Percentiles rank a stretch among this genome's conserved stretches.
phyloP scores from a whole-genome alignment of 2,329 filamentous ascomycete genomes.

The Kalaharituber pfeilii region DNA sequence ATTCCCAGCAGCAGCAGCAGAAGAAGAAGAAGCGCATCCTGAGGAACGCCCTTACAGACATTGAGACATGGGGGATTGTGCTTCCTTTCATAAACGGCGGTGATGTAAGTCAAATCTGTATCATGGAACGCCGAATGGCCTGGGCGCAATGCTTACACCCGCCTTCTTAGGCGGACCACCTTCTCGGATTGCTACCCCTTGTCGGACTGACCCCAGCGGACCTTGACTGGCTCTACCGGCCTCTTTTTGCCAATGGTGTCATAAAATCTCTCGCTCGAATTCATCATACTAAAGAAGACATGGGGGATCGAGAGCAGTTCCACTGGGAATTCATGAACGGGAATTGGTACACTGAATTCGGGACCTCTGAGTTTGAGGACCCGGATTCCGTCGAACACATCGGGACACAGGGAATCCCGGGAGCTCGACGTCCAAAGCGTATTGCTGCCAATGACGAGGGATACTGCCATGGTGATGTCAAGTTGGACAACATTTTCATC shows the following conservation, averaged over 20 bases:
- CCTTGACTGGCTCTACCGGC: slow-evolving; percentile 1
- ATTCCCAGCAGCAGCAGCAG: not conserved
- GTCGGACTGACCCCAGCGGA: not conserved
- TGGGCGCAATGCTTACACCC: not conserved
- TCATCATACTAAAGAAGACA: not conserved
- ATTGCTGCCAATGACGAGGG: not conserved
- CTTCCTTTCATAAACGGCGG: not conserved
- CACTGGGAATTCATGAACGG: not conserved
- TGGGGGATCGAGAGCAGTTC: not conserved
- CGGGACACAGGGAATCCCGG: not conserved
- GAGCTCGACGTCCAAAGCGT: not conserved
- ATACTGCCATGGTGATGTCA: slow-evolving; percentile 7
- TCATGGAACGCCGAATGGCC: not conserved
- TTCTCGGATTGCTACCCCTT: not conserved
- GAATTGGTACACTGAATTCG: not conserved
- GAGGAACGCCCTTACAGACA: not conserved
- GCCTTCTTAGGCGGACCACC: not conserved
- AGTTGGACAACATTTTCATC: slow-evolving; percentile 9
- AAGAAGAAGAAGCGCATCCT: not conserved
- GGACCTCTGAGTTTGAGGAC: not conserved
- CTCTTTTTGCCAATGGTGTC: not conserved
- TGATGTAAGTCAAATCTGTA: not conserved
- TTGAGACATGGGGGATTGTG: not conserved
- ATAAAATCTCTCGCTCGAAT: not conserved
- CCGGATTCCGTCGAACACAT: not conserved